Evolutionary conservation across 306 rosid genomes (phyloP), one percentile per base, ranked within the genome.

Genomic region (Quercus gilva): DNA sequence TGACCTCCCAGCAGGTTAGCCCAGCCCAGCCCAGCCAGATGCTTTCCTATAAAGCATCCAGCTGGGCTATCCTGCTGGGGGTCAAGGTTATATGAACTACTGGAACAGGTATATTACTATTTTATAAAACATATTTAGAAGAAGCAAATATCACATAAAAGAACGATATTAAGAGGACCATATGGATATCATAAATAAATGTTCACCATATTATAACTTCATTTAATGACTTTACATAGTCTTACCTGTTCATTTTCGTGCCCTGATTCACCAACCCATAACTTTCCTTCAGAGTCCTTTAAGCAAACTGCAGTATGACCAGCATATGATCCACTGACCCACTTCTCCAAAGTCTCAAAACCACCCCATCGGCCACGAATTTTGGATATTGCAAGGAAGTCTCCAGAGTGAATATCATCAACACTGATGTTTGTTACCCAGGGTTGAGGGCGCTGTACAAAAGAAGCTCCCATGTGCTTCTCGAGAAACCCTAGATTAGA

Each of bases 331-430:
- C 98, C 99, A 86, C 90, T 93, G 69, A 93, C 99, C 98, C 99
- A 96, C 86, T 93, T 96, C 87, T 93, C 97, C 45, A 93, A 84
- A 82, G 92, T 88, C 88, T 96, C 99, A 69, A 96, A 96, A 74
- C 92, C 99, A 82, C 99, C 99, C 99, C 99, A 96, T 14, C 96
- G 88, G 26, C 99, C 98, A 51, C 98, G 98, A 65, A 96, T 90
- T 89, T 96, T 96, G 13, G 99, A 96, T 85, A 96, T 74, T 5
- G 94, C 99, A 31, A 96, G 94, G 89, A 96, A 96, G 79, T 96
- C 98, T 76, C 99, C 99, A 28, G 98, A 93, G 75, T 96, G 98
- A 84, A 96, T 90, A 78, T 88, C 96, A 83, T 89, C 94, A 52
- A 75, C 81, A 52, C 81, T 90, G 59, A 91, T 83, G 84, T 86